Percentiles rank a stretch among this genome's conserved stretches.
These are phyloP conservation scores for Syzygium malaccense DNA, from an alignment of 441 rosid genomes.

Conservation along the genomic window DNA sequence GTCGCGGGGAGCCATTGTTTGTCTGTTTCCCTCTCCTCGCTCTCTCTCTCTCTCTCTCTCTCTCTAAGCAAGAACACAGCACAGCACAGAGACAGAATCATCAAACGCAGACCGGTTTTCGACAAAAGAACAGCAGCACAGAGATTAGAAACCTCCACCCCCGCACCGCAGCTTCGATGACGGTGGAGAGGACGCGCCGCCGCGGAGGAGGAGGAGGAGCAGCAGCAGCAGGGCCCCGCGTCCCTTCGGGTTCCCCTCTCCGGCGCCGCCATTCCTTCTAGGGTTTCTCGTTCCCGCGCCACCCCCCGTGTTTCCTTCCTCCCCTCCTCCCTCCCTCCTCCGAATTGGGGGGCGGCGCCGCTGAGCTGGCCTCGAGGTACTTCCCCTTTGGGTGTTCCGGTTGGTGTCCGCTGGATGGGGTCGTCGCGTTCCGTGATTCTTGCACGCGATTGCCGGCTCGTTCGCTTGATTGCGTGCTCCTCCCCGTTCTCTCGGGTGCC, in stretches of 20 bases:
- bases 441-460: neutral
- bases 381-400: neutral
- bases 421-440: neutral
- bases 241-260: neutral
- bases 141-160: neutral
- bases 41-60: neutral
- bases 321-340: neutral
- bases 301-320: neutral
- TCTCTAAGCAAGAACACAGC: neutral
- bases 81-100: neutral
- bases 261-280: neutral
- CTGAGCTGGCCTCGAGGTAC: neutral
- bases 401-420: neutral
- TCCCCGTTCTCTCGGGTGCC: neutral
- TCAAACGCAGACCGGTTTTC: neutral
- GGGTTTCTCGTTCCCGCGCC: neutral
- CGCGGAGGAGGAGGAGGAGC: neutral
- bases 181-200: neutral
- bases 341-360: neutral
- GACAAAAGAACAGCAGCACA: neutral
- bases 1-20: neutral
- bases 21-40: neutral
- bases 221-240: neutral
- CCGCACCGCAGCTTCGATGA: neutral
- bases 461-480: neutral